These are phyloP conservation scores for Sphaerulina vaccinii DNA, from an alignment of 2,329 filamentous ascomycete genomes.

Conservation along the genomic window DNA sequence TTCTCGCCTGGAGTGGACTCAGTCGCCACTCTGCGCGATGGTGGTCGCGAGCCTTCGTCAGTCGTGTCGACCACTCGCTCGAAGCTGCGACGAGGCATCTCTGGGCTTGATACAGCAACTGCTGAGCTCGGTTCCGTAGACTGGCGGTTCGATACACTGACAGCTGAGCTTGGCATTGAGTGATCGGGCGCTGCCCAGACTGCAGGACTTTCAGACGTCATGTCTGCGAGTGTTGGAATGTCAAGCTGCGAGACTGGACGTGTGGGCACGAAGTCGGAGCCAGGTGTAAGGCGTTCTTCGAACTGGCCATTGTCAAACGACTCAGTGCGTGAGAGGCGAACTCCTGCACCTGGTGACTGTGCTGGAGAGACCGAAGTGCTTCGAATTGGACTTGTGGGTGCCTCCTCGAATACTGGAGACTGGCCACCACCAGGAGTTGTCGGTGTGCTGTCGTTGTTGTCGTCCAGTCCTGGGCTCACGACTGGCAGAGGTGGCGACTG, in stretches of 20 bases:
- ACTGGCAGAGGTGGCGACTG: slow-evolving; percentile 3
- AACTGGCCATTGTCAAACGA: slow-evolving; percentile 5
- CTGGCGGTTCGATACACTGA: not conserved
- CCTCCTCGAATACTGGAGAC: too few relatives aligned
- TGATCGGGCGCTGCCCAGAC: slow-evolving; percentile 1
- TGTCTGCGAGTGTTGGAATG: slow-evolving; percentile 12
- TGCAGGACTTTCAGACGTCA: slow-evolving; percentile 1
- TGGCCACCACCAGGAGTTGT: slow-evolving; percentile 6
- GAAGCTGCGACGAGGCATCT: slow-evolving; percentile 10
- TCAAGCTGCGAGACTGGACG: slow-evolving; percentile 19
- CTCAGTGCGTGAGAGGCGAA: slow-evolving; percentile 7
- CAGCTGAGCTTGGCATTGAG: slow-evolving; percentile 1
- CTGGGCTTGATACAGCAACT: slow-evolving; percentile 3
- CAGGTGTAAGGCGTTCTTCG: slow-evolving; percentile 11
- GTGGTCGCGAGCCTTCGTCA: not conserved
- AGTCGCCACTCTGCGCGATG: slow-evolving; percentile 5
- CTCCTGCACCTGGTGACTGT: slow-evolving; percentile 4
- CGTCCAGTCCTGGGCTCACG: slow-evolving; percentile 10
- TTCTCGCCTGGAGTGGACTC: slow-evolving; percentile 7
- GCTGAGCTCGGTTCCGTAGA: slow-evolving; percentile 5
- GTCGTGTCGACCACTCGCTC: not conserved
- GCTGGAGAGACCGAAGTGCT: slow-evolving; percentile 6
- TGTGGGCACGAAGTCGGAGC: slow-evolving; percentile 16
- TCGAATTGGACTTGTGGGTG: slow-evolving; percentile 1
- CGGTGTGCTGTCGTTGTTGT: slow-evolving; percentile 11